These are phyloP conservation scores for Gossypium herbaceum DNA, from an alignment of 345 rosid species.

Conservation along the genomic window DNA sequence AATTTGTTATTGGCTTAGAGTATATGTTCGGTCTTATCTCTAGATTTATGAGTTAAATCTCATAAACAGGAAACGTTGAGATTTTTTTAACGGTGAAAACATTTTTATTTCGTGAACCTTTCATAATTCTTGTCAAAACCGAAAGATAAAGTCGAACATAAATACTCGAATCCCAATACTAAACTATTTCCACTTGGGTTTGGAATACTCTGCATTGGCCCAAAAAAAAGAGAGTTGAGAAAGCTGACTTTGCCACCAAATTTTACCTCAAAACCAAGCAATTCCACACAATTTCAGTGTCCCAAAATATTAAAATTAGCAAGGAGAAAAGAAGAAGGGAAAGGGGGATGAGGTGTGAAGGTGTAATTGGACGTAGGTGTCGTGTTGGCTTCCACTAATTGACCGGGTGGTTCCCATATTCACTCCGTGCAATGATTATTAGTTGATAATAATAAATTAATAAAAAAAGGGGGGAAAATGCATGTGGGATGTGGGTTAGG, in stretches of 20 bases:
- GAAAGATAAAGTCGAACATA: too few species aligned
- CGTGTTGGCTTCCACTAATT: slow-evolving; percentile 41
- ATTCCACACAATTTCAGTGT: slow-evolving; percentile 9
- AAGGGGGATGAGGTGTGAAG: slow-evolving; percentile 18
- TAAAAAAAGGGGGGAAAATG: slow-evolving; percentile 18
- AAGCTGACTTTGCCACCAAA: not conserved
- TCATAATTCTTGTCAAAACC: too few species aligned
- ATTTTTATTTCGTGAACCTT: too few species aligned
- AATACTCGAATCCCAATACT: too few species aligned
- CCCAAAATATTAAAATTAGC: not conserved
- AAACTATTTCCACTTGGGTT: not conserved
- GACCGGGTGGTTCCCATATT: slow-evolving; percentile 21
- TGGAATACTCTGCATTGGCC: not conserved
- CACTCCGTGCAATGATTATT: slow-evolving; percentile 38
- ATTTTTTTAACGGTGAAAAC: too few species aligned
- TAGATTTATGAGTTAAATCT: too few species aligned
- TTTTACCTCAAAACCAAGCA: slow-evolving; percentile 2
- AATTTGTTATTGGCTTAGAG: too few species aligned
- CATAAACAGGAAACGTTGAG: too few species aligned
- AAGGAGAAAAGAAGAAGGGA: too few species aligned
- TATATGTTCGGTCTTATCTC: too few species aligned
- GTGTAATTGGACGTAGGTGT: slow-evolving; percentile 12
- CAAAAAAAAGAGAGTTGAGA: not conserved
- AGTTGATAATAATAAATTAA: slow-evolving; percentile 11
- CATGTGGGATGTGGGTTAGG: slow-evolving; percentile 42